phyloP scores from a whole-genome alignment of 2,329 filamentous ascomycete genomes.

The Cercospora zeae-maydis region DNA sequence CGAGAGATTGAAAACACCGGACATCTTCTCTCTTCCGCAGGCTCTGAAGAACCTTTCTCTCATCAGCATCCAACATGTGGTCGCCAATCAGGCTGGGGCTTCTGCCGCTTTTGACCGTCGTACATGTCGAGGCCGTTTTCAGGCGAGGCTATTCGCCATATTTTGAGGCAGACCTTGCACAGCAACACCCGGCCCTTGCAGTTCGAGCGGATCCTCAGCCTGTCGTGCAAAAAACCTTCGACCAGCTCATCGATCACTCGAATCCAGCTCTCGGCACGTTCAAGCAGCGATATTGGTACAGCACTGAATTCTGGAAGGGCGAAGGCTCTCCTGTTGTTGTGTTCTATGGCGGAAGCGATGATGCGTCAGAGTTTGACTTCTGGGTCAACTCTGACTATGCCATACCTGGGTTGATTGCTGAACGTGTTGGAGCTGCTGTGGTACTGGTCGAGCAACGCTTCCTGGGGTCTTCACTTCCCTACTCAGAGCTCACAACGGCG shows the following conservation, averaged over 20 bases:
- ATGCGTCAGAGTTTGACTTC: neutral
- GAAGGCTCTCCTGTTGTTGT: constrained; percentile 48
- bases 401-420: neutral
- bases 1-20: neutral
- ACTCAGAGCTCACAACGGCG: no score
- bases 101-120: neutral
- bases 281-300: constrained; percentile 52
- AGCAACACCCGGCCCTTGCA: neutral
- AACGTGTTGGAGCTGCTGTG: no score
- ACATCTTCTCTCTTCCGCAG: neutral
- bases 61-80: neutral
- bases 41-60: neutral
- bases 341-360: neutral
- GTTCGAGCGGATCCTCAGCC: neutral
- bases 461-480: no score
- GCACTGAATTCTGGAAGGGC: constrained; percentile 49
- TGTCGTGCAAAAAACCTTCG: constrained; percentile 37
- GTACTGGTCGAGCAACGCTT: no score
- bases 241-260: constrained; percentile 56
- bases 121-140: neutral
- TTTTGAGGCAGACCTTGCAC: neutral
- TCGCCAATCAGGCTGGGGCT: neutral
- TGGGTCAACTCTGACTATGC: neutral
- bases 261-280: constrained; percentile 53
- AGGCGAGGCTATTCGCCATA: neutral